Percentiles rank a stretch among this genome's conserved stretches.
These are phyloP conservation scores for Cercospora sp. DNA, from an alignment of 2,329 filamentous ascomycete genomes.

Conservation along the genomic window DNA sequence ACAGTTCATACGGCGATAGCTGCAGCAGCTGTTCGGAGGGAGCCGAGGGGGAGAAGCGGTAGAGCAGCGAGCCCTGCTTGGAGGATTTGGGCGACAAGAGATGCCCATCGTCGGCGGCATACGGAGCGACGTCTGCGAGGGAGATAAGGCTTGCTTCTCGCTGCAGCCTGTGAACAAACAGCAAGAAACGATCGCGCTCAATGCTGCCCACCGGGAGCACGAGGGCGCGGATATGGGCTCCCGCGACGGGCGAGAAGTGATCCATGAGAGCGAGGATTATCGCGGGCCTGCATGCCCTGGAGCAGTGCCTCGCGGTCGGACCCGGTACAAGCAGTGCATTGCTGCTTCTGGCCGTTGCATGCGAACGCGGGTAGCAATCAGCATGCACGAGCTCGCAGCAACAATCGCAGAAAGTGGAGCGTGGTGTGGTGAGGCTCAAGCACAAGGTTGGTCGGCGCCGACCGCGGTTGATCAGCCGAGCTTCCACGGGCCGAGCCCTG, in stretches of 20 bases:
- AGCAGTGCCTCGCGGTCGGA: background rate
- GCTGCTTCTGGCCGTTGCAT: background rate
- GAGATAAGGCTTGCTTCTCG: constrained; percentile 71
- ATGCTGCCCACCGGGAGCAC: constrained; percentile 86
- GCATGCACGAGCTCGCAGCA: background rate
- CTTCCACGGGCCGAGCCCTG: background rate
- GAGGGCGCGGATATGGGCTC: constrained; percentile 84
- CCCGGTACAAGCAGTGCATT: background rate
- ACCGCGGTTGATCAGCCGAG: background rate
- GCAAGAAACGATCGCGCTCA: constrained; percentile 74
- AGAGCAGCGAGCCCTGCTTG: constrained; percentile 81
- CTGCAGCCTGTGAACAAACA: constrained; percentile 76
- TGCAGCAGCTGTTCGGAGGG: constrained; percentile 78
- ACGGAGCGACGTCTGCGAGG: constrained; percentile 29
- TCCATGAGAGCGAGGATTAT: constrained; percentile 50
- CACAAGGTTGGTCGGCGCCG: background rate
- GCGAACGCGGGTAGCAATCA: background rate
- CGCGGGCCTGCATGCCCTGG: background rate
- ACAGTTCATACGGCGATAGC: constrained; percentile 85
- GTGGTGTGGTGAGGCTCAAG: constrained; percentile 2
- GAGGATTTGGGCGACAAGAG: constrained; percentile 79
- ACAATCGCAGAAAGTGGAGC: background rate
- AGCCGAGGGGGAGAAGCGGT: constrained; percentile 79
- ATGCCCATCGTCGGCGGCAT: constrained; percentile 20
- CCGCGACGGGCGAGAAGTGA: constrained; percentile 85